Conservation (phyloP, 2,329 filamentous ascomycete genomes). For the Penicillium janthinellum region DNA sequence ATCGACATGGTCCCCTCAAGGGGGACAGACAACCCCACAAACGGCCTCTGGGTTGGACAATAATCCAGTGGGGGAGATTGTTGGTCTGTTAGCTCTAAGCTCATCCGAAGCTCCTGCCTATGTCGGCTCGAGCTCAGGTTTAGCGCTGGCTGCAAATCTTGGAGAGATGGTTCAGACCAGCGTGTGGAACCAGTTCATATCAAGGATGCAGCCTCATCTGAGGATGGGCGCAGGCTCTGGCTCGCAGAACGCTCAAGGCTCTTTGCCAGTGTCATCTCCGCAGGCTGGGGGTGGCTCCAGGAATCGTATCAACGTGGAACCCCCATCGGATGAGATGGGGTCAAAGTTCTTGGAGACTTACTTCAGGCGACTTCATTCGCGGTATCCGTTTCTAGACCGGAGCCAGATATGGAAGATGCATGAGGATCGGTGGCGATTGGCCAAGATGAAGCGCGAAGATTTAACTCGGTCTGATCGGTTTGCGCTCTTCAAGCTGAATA, state of each 20-base stretch:
- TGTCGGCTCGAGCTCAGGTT: slow-evolving; percentile 53
- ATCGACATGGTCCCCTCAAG: slow-evolving; percentile 29
- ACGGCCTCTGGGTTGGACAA: slow-evolving; percentile 30
- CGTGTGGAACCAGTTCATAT: slow-evolving; percentile 56
- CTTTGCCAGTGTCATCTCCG: slow-evolving; percentile 16
- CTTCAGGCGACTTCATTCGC: slow-evolving; percentile 49
- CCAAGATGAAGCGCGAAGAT: slow-evolving; percentile 40
- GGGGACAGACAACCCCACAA: slow-evolving; percentile 21
- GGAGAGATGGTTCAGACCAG: slow-evolving; percentile 58
- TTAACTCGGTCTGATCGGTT: slow-evolving; percentile 43
- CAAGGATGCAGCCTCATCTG: slow-evolving; percentile 26
- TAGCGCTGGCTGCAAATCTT: slow-evolving; percentile 53
- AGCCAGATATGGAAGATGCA: slow-evolving; percentile 51
- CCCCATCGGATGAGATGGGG: slow-evolving; percentile 51
- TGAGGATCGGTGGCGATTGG: slow-evolving; percentile 42
- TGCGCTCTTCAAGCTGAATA: slow-evolving; percentile 55
- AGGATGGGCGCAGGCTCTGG: slow-evolving; percentile 19
- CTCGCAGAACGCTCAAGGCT: slow-evolving; percentile 8
- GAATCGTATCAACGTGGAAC: slow-evolving; percentile 48
- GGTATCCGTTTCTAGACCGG: slow-evolving; percentile 55
- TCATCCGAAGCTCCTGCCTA: slow-evolving; percentile 52
- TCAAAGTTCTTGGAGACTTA: slow-evolving; percentile 50
- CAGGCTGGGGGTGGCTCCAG: slow-evolving; percentile 20
- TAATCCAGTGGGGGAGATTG: slow-evolving; percentile 48
- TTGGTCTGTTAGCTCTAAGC: slow-evolving; percentile 54